Evolutionary conservation across 768 basidiomycete genomes (phyloP), one percentile per base, ranked within the genome.

Genomic region (Leccinum broughii): DNA sequence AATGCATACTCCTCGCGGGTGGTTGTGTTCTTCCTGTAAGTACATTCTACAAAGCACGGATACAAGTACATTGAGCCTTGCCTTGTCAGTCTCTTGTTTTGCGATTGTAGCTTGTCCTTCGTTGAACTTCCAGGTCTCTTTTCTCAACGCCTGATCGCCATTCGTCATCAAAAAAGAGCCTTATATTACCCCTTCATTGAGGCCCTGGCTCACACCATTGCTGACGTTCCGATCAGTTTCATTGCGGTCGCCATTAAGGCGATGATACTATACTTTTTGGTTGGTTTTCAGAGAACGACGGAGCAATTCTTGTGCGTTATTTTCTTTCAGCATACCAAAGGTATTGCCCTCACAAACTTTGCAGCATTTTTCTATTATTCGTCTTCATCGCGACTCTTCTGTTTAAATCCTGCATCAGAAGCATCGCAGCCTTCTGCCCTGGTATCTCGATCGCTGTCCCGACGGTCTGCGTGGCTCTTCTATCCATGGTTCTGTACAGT

Each of bases 21-120:
- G 39, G 87, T 91, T 74, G 79, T 88, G 24, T 76, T 93, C 20
- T 92, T 89, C 81, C 90, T 92, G 82, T 87, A 70, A 35, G 83
- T 74, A 35, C 44, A 17, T 37, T 15, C 20, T 11, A 3, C 20
- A 6, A 30, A 26, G 15, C 22, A 22, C n/a, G 1, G 3, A 32
- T 51, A n/a, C 24, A 56, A 20, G 17, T 3, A 15, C 2, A 48
- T 9, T 66, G 24, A 65, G n/a, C 48, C 10, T 32, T 55, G 1
- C 15, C 1, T 79, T 75, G 76, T 59, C 78, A 81, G 62, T 75
- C 76, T 20, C 71, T 72, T 53, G 62, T 77, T 89, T 7, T 87
- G 85, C 65, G 73, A 79, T 8, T 83, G 82, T 0, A 60, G 85
- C 17, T 71, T 81, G 2, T 76, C 81, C 11, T 78, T 87, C 80